Base-by-base conservation (phyloP, 2,329 filamentous ascomycete genomes). In the Leptographium wingfieldii region DNA sequence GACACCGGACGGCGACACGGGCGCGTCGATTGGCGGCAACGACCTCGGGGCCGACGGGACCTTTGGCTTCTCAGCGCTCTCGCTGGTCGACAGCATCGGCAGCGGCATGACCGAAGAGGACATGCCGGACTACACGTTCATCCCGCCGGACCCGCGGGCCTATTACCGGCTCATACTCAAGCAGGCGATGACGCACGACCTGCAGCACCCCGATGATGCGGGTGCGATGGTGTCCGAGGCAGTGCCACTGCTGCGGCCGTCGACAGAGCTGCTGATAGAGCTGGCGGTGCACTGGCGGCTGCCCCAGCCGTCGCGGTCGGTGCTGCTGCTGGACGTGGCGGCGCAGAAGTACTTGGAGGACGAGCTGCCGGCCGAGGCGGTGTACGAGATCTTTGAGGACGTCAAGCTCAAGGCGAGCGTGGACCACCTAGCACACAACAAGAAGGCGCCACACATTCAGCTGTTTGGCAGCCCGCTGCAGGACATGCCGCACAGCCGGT, bases 251-350 rank as follows among this genome's bases (percentile, higher is more conserved):
- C 94, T 90, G 1, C 89, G 86, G 66, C 83, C 88, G 63, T 94
- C 90, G 2, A 80, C 84, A 56, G 91, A 96, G 60, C 76, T 99
- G 54, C 73, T 99, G 63, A 88, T 87, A 62, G 92, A 97, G 71
- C 80, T 96, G 60, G 89, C 87, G 61, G 76, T 90, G 63, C 84
- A 92, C 67, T 99, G 94, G 94, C 86, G 94, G 56, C 80, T 99
- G 63, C 91, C 92, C 2, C 85, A 87, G 64, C 90, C 86, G 68
- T 90, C 90, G 3, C 83, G 91, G 53, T 79, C 90, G 57, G 84
- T 95, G 6, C 74, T 92, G 6, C 86, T 96, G 67, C 74, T 97
- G 43, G 94, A 97, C 73, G 88, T 95, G 60, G 81, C 90, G 7
- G 81, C 86, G 27, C 87, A 91, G 67, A 94, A 94, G 70, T 97